A percentile compares a stretch with the other conserved stretches of the same genome.
These are phyloP conservation scores for Diospyros kaki DNA, from an alignment of 148 eudicot genomes.

Conservation along the genomic window DNA sequence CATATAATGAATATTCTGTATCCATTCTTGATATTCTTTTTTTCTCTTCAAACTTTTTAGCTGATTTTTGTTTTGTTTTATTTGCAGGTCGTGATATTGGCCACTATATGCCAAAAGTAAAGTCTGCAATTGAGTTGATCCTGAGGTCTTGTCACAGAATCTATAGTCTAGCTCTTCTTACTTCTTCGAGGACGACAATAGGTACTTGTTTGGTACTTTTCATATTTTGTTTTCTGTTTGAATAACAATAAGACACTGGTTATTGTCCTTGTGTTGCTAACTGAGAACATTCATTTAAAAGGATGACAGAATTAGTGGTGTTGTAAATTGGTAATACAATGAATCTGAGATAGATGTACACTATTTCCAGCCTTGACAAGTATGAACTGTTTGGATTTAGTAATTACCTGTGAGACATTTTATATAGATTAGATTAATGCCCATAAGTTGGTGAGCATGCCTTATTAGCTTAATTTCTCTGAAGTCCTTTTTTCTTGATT, in stretches of 20 bases:
- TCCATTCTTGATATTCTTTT: background rate
- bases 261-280: background rate
- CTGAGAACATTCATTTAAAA: background rate
- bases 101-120: slow-evolving; percentile 96
- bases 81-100: slow-evolving; percentile 83
- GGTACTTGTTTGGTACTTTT: slow-evolving; percentile 38
- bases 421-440: background rate
- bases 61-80: slow-evolving; percentile 19
- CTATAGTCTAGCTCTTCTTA: slow-evolving; percentile 93
- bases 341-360: background rate
- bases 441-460: background rate
- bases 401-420: background rate
- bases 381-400: background rate
- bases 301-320: background rate
- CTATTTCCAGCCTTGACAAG: background rate
- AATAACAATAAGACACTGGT: background rate
- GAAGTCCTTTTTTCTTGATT: background rate
- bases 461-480: background rate
- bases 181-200: slow-evolving; percentile 81
- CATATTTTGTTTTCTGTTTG: background rate
- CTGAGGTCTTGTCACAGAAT: slow-evolving; percentile 86
- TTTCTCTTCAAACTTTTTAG: background rate
- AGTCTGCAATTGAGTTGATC: slow-evolving; percentile 93
- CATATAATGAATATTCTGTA: slow-evolving; percentile 6
- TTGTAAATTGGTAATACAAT: background rate